Evolutionary conservation across 352 stramenopile species (phyloP).

Genomic region (Albugo laibachii): DNA sequence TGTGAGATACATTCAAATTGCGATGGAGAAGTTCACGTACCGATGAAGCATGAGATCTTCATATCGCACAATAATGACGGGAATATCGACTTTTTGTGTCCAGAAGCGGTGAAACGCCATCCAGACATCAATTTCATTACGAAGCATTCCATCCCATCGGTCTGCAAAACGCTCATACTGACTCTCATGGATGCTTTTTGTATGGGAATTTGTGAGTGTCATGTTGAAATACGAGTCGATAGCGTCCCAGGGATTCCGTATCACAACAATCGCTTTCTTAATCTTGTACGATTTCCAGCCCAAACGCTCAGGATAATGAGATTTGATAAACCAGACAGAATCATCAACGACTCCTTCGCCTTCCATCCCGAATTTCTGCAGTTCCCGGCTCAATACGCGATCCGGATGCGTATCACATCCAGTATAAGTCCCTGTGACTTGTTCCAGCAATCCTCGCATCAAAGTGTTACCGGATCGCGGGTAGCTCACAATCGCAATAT

Average conservation of each 20-base stretch:
- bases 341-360: slow-evolving; percentile 88
- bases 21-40: slow-evolving; percentile 5
- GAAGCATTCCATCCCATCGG: slow-evolving; percentile 77
- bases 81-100: slow-evolving; percentile 75
- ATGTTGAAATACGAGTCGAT: slow-evolving; percentile 99
- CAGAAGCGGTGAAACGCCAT: slow-evolving; percentile 85
- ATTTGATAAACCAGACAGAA: slow-evolving; percentile 94
- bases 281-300: slow-evolving; percentile 70
- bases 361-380: slow-evolving; percentile 81
- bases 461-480: slow-evolving; percentile 94
- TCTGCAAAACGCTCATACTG: slow-evolving; percentile 76
- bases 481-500: slow-evolving; percentile 89
- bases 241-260: slow-evolving; percentile 94
- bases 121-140: slow-evolving; percentile 83
- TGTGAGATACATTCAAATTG: not conserved
- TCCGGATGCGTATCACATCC: slow-evolving; percentile 93
- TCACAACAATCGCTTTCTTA: slow-evolving; percentile 71
- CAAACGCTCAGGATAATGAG: slow-evolving; percentile 93
- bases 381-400: slow-evolving; percentile 78
- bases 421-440: slow-evolving; percentile 88
- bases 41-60: slow-evolving; percentile 77
- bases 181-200: slow-evolving; percentile 73
- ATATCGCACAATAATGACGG: slow-evolving; percentile 83
- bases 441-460: slow-evolving; percentile 89
- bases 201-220: slow-evolving; percentile 86